A percentile compares a stretch with the other conserved stretches of the same genome.
Conservation (phyloP, 148 eudicot species). For the Rhododendron ferrugineum region DNA sequence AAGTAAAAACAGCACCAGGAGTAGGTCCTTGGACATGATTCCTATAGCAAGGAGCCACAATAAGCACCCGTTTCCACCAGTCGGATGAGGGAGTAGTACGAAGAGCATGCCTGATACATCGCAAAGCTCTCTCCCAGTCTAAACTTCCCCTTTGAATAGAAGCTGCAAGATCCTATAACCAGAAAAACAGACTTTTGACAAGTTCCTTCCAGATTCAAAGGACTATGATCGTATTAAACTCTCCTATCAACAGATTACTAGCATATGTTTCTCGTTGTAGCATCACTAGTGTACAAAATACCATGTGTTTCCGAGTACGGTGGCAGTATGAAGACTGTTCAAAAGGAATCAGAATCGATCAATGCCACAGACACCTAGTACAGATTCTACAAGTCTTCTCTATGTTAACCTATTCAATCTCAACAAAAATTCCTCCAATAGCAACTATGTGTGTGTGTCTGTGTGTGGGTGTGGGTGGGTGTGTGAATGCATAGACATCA, state of each 20-base stretch:
- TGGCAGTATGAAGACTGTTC: not conserved
- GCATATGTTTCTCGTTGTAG: not conserved
- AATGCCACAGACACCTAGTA: not conserved
- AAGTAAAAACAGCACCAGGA: constrained; percentile 93
- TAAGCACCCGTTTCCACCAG: constrained; percentile 97
- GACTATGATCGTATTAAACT: not conserved
- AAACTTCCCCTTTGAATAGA: constrained; percentile 88
- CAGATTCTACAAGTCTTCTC: not conserved
- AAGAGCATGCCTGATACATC: constrained; percentile 90
- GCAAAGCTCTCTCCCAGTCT: constrained; percentile 97
- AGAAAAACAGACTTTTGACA: not conserved
- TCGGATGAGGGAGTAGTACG: constrained; percentile 94
- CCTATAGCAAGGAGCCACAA: constrained; percentile 78
- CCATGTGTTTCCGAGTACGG: not conserved
- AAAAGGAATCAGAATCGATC: not conserved
- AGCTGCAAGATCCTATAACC: constrained; percentile 72
- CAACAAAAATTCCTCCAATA: not conserved
- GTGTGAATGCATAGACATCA: not conserved
- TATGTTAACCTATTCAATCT: not conserved
- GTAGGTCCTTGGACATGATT: constrained; percentile 48
- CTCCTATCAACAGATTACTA: not conserved
- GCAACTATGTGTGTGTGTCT: not conserved
- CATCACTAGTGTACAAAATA: not conserved
- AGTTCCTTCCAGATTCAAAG: constrained; percentile 1
- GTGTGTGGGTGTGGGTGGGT: no score